A percentile compares a stretch with the other conserved stretches of the same genome.
These are phyloP conservation scores for Trametes polyzona DNA, from an alignment of 1,284 basidiomycete species.

Conservation along the genomic window DNA sequence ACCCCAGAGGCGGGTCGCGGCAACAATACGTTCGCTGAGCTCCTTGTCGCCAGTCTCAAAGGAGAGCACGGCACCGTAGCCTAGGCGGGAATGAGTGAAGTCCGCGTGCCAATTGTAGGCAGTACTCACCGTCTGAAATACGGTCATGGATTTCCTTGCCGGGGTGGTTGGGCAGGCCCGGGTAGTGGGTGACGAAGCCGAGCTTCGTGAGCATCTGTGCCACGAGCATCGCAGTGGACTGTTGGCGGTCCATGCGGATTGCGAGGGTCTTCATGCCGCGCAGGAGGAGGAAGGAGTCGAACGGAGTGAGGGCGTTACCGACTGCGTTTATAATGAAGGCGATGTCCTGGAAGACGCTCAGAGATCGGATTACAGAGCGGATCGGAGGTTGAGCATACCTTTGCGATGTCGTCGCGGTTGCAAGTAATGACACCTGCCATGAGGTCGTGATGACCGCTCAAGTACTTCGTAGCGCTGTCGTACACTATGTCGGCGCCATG, in stretches of 20 bases:
- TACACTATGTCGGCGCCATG: constrained; percentile 97
- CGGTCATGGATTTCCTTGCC: constrained; percentile 87
- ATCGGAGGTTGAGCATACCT: constrained; percentile 50
- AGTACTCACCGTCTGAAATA: constrained; percentile 72
- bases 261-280: constrained; percentile 98
- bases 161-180: constrained; percentile 86
- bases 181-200: constrained; percentile 95
- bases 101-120: neutral
- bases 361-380: neutral
- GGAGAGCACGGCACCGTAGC: constrained; percentile 89
- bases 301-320: constrained; percentile 95
- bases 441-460: constrained; percentile 97
- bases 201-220: constrained; percentile 87
- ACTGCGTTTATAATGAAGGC: constrained; percentile 95
- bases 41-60: constrained; percentile 94
- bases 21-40: constrained; percentile 92
- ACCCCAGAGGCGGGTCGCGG: constrained; percentile 92
- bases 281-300: constrained; percentile 95
- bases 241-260: constrained; percentile 95
- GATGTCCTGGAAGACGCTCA: constrained; percentile 60
- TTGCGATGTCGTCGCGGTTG: constrained; percentile 88
- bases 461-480: constrained; percentile 97
- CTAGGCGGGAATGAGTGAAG: constrained; percentile 6
- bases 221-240: constrained; percentile 82
- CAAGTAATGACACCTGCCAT: constrained; percentile 97